Percentiles rank a stretch among this genome's conserved stretches.
Conservation (phyloP, 257 asterid species). For the Handroanthus guayacan region DNA sequence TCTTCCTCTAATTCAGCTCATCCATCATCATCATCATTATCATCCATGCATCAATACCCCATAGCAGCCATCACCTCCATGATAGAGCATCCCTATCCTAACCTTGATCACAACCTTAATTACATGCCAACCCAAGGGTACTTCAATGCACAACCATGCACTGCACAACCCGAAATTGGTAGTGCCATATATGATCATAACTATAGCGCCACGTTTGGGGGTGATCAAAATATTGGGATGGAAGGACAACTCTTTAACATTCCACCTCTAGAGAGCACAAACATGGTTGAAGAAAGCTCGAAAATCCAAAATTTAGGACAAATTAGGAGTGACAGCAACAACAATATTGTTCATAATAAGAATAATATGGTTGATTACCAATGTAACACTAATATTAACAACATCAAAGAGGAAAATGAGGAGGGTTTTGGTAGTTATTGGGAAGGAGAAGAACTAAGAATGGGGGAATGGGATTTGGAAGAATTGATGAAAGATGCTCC, state of each 20-base stretch:
- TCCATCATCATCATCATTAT: constrained; percentile 34
- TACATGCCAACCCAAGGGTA: constrained; percentile 33
- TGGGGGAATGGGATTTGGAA: constrained; percentile 69
- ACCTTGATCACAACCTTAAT: constrained; percentile 40
- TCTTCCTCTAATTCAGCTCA: constrained; percentile 34
- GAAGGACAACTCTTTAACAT: constrained; percentile 42
- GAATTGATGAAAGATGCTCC: constrained; percentile 71
- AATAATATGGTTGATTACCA: constrained; percentile 15
- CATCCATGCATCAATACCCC: constrained; percentile 27
- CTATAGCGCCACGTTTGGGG: constrained; percentile 43
- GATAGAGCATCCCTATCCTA: constrained; percentile 40
- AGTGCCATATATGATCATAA: constrained; percentile 17
- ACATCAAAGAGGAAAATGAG: constrained; percentile 48
- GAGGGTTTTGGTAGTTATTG: constrained; percentile 57
- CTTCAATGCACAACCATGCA: constrained; percentile 49
- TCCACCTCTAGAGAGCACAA: constrained; percentile 44
- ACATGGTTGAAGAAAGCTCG: constrained; percentile 32
- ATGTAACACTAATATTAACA: constrained; percentile 23
- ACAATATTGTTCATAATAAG: constrained; percentile 24
- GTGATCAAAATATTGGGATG: constrained; percentile 27
- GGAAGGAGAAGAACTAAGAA: constrained; percentile 52
- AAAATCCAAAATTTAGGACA: constrained; percentile 31
- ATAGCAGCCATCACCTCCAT: constrained; percentile 41
- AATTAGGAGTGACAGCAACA: constrained; percentile 16
- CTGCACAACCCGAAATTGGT: constrained; percentile 25